phyloP scores from a whole-genome alignment of 2,329 filamentous ascomycete species.

The Aspergillus ochraceoroseus region DNA sequence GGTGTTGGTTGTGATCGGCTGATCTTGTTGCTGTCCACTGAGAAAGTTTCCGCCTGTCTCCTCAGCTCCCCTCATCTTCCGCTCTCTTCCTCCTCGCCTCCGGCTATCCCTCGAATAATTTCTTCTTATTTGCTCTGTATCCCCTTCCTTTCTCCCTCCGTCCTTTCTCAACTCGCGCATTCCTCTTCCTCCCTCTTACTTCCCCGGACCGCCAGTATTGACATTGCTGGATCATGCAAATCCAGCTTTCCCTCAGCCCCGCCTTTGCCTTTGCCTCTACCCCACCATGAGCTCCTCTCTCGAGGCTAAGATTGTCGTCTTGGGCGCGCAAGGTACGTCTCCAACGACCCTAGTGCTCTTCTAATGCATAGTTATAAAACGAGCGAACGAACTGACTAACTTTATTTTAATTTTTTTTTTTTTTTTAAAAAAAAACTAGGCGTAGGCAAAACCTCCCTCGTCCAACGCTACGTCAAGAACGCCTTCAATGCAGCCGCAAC shows the following conservation, averaged over 20 bases:
- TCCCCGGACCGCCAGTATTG: not conserved
- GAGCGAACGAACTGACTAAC: no score
- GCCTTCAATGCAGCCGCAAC: conserved; percentile 41
- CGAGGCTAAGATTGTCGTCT: conserved; percentile 51
- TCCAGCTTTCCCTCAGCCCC: conserved; percentile 23
- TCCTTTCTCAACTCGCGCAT: not conserved
- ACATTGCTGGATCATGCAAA: conserved; percentile 31
- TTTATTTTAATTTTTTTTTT: not conserved
- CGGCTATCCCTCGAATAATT: not conserved
- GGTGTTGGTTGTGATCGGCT: conserved; percentile 4
- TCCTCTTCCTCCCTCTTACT: not conserved
- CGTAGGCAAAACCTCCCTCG: conserved; percentile 51
- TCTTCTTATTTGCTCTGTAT: not conserved
- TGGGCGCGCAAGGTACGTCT: conserved; percentile 47
- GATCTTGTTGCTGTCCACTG: conserved; percentile 1
- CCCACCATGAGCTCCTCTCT: conserved; percentile 46
- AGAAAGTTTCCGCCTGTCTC: not conserved
- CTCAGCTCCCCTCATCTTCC: not conserved
- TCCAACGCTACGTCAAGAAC: conserved; percentile 48
- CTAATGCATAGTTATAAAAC: no score
- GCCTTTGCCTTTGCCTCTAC: conserved; percentile 27
- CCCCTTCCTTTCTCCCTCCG: not conserved
- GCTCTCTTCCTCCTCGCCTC: conserved; percentile 1
- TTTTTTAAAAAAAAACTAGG: conserved; percentile 29
- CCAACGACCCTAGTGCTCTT: no score